Evolutionary conservation across 495 filamentous ascomycete species (phyloP), one percentile per base, ranked within the genome.

Genomic region (Parmelia sp.): DNA sequence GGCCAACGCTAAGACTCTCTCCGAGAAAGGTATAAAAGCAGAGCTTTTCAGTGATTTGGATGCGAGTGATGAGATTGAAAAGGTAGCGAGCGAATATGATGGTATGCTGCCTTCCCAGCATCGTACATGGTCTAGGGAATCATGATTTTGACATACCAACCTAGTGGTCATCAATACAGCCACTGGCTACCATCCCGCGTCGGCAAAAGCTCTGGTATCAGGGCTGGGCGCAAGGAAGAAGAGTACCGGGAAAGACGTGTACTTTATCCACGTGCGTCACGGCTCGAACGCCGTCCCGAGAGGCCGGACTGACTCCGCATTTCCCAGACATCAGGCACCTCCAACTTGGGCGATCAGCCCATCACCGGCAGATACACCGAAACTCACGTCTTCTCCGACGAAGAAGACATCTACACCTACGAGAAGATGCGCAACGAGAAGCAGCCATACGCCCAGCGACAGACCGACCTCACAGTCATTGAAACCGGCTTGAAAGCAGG

Each of bases 251-350:
- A 44, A 56, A 12, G 27, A 67, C 15, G 61, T 55, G n/a, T 37
- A 60, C 37, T 64, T 47, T 23, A 31, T 64, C 5, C 56, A 67
- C 45, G 65, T 62, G 39, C 47, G 31, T 8, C 40, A 45, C 29
- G 4, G 19, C n/a, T 44, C 37, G 23, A 4, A 35, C 51, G 25
- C 4, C 19, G 10, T 5, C 21, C 5, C 35, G 4, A 12, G n/a
- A 25, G 7, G n/a, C 45, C 10, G 11, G 12, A 27, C 36, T 17
- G 14, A 21, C n/a, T n/a, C 6, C 12, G 49, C 2, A n/a, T 21
- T 25, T 6, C 31, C 72, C 74, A 80, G 60, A 80, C 76, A n/a
- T 77, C 78, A 9, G 79, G 81, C n/a, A 78, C 76, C 0, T 82
- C 80, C 9, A 80, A 79, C 67, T 31, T 84, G 2, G 73, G 68